phyloP scores from a whole-genome alignment of 129 eudicot species.

The Heracleum sosnowskyi region DNA sequence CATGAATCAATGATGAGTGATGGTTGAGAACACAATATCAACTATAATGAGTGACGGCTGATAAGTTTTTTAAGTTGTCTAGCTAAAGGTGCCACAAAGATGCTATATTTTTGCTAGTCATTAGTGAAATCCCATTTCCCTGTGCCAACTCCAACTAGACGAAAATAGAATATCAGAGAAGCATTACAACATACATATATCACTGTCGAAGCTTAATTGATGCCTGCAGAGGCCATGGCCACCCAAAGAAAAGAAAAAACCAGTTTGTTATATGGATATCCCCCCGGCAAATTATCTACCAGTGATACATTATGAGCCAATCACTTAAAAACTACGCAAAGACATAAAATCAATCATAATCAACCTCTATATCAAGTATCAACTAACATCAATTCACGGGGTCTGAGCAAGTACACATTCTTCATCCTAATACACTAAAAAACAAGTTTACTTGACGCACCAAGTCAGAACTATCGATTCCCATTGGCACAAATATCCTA shows the following conservation, averaged over 20 bases:
- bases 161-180: neutral
- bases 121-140: neutral
- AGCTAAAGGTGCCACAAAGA: neutral
- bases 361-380: neutral
- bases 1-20: neutral
- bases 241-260: too few relatives aligned
- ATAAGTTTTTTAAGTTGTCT: neutral
- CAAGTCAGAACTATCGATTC: neutral
- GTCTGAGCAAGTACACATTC: neutral
- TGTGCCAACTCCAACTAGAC: neutral
- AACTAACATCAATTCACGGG: neutral
- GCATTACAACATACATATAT: slow-evolving; percentile 2
- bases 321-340: neutral
- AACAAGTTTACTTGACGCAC: neutral
- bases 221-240: neutral
- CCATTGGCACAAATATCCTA: neutral
- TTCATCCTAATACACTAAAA: neutral
- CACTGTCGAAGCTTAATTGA: neutral
- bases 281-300: neutral
- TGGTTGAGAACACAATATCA: neutral
- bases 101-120: neutral
- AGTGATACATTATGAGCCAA: neutral
- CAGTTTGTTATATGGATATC: neutral
- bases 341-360: neutral
- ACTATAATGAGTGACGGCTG: too few relatives aligned